Evolutionary conservation across 1,284 basidiomycete genomes (phyloP), one percentile per base, ranked within the genome.

Genomic region (Hortiboletus rubellus): DNA sequence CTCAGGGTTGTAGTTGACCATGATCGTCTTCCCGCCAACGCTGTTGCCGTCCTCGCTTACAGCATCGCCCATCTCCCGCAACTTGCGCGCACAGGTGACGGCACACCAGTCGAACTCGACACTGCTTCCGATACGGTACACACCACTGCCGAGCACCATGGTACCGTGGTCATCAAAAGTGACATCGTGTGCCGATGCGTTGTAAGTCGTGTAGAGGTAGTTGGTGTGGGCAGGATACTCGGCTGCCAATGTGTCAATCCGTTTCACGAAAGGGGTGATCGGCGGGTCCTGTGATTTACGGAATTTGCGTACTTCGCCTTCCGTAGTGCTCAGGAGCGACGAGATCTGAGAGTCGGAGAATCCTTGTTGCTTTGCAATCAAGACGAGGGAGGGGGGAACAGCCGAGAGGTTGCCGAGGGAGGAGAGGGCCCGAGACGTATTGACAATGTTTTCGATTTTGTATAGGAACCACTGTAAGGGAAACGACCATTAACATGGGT

Each of bases 71-170:
- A 95, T 91, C 62, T 89, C 86, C 63, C 96, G 83, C 63, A 99
- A 85, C 70, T 90, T 91, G 62, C 97, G 85, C 42, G 95, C 94
- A 73, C 96, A 98, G 4, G 96, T 98, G 50, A 99, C 97, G 34
- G 97, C 97, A 73, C 97, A 99, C 97, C 97, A 99, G 76, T 99
- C 97, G 74, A 99, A 99, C 79, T 99, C 97, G 72, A 99, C 97
- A 61, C 93, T 96, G 73, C 89, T 92, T 54, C 97, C 97, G 67
- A 99, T 99, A 57, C 97, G 89, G 79, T 99, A 99, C 33, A 99
- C 97, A 68, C 97, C 97, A 59, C 91, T 94, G 46, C 97, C 97
- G n/a, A 99, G 87, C 34, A 99, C 96, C 93, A 99, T 98, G 31
- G 95, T 98, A 48, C 97, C 97, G 65, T 97, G 84, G 68, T 98